Base-by-base conservation (phyloP, 306 rosid species). In the Cucurbita argyrosperma region DNA sequence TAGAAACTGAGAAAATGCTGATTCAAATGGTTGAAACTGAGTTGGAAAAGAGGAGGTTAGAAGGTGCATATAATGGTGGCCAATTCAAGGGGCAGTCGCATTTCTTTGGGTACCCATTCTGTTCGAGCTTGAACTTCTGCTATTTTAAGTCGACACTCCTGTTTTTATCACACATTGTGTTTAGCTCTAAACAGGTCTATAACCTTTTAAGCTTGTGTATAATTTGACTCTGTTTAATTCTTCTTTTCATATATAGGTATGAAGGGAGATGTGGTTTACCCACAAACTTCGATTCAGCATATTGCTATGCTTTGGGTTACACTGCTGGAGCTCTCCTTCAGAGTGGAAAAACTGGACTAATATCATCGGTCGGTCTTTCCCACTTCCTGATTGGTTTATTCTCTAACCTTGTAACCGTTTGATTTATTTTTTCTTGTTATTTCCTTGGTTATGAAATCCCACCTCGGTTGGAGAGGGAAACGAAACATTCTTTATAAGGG, bases 1-100 rank as follows among this genome's bases (percentile, higher is more conserved):
- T 95, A 82, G 99, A 95, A 85, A 95, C 99, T 56, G 99, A 95
- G 83, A 95, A 95, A 85, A 95, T 95, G 99, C 99, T 95, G 77
- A 91, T 95, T 72, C 92, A 95, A 87, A 95, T 95, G 99, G 97
- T 78, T 83, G 97, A 95, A 80, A 88, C 88, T 26, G 99, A 95
- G 86, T 88, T 95, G 83, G 87, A 77, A 76, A 95, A 91, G 85
- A 88, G 92, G 80, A 89, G 75, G 82, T 67, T 76, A 58, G 13
- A 66, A 66, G 72, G 54, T 66, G 54, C 54, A 66, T 66, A 66
- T 21, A 66, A 66, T 45, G 89, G 84, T 26, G 80, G 68, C 47
- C 47, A 79, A 74, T 95, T 95, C 79, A 82, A 47, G 78, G 99
- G 97, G 76, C 88, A 91, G 70, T 95, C 99, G 54, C 99, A 95